These are phyloP conservation scores for Allodekkera sacchari DNA, from an alignment of 805 yeast genomes.

Conservation along the genomic window DNA sequence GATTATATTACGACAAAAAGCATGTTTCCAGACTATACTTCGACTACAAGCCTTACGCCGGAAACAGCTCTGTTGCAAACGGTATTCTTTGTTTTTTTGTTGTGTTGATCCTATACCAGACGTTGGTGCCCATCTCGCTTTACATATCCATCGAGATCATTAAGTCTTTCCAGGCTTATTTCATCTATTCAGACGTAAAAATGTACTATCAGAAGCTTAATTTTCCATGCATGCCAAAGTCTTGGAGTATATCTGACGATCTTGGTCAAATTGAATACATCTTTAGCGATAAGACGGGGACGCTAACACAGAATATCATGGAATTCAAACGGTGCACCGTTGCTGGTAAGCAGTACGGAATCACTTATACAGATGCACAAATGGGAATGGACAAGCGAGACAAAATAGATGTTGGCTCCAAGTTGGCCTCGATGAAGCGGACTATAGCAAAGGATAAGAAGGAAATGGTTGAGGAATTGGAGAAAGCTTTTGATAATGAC, in stretches of 20 bases:
- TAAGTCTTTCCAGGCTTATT: constrained; percentile 68
- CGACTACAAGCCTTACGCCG: constrained; percentile 55
- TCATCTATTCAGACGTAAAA: constrained; percentile 59
- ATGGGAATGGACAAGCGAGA: constrained; percentile 65
- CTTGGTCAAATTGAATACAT: constrained; percentile 77
- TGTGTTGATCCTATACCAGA: constrained; percentile 63
- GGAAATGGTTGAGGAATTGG: constrained; percentile 40
- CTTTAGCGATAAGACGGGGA: constrained; percentile 80
- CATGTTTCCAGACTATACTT: constrained; percentile 41
- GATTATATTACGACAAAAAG: constrained; percentile 42
- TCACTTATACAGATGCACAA: constrained; percentile 72
- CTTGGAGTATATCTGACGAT: constrained; percentile 81
- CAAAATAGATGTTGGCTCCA: constrained; percentile 41
- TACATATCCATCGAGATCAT: constrained; percentile 74
- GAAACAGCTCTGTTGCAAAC: constrained; percentile 46
- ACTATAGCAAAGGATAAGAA: constrained; percentile 34
- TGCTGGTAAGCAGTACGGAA: constrained; percentile 59
- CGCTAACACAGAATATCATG: constrained; percentile 77
- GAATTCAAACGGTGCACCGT: constrained; percentile 72
- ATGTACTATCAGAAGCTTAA: constrained; percentile 66
- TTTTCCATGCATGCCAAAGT: constrained; percentile 71
- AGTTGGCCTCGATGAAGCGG: constrained; percentile 32
- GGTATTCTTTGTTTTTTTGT: constrained; percentile 68
- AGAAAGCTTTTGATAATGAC: constrained; percentile 31
- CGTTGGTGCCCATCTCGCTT: constrained; percentile 72